Base-by-base conservation (phyloP, 2,329 filamentous ascomycete species). In the Nannizzia gypsea region DNA sequence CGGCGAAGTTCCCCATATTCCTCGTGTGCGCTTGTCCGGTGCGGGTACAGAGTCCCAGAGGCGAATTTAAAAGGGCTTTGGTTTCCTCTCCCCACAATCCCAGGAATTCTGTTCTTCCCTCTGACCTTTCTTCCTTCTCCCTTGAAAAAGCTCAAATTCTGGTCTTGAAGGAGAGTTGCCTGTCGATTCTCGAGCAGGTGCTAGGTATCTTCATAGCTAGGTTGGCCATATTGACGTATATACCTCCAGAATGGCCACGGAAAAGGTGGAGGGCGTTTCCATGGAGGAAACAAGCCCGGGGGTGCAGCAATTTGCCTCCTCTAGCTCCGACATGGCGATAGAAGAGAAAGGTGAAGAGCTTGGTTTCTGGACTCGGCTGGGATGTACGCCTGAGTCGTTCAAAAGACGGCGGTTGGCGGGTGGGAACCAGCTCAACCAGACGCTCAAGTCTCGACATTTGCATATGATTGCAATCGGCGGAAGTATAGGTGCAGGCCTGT, bases 401-500 rank as follows among this genome's bases (percentile, higher is more conserved):
- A 72, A 70, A 64, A 66, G 64, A 42, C 67, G 72, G 44, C 68
- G 64, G 1, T 28, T 62, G 4, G 44, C 20, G 3, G 65, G 63
- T 3, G 56, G 64, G n/a, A 66, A 62, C 57, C 56, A 65, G 24
- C 57, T 72, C 50, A 70, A 70, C 59, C 63, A 67, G 46, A 66
- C 65, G 36, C 59, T 72, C 28, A 65, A 69, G 42, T 65, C 67
- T 24, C 70, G 71, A 22, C 71, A 73, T 63, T 68, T 73, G 69
- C 71, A 73, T 60, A 73, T 73, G 71, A 73, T 73, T 60, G 71
- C 71, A 15, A 71, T 73, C 59, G 69, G 69, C 67, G 63, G 65
- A 26, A 46, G 55, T 48, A 42, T 44, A 38, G 64, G 63, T 31
- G 60, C 74, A 59, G 74, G 74, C 68, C 68, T 76, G 6, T 76